Percentiles rank a stretch among this genome's conserved stretches.
These are phyloP conservation scores for Rhynchospora pubera DNA, from an alignment of 176 grass and related monocot species.

Conservation along the genomic window DNA sequence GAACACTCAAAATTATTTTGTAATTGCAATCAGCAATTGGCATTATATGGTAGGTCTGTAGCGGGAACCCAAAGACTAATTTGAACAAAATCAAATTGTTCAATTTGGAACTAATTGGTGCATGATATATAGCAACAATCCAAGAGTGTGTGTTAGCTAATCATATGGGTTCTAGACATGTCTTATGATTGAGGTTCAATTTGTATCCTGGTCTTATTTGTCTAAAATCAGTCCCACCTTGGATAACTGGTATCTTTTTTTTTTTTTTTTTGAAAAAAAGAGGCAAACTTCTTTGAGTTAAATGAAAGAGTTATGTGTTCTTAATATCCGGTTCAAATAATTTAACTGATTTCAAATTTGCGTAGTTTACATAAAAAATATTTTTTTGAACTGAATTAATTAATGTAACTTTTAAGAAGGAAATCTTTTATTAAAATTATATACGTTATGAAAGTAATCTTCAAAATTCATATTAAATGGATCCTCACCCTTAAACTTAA, in stretches of 20 bases:
- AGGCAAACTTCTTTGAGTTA: not conserved
- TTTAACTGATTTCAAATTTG: no score
- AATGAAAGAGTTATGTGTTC: no score
- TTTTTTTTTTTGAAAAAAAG: no score
- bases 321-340: no score
- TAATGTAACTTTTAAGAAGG: not conserved
- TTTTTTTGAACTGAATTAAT: not conserved
- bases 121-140: not conserved
- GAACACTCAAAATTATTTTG: not conserved
- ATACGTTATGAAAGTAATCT: no score
- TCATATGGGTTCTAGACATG: not conserved
- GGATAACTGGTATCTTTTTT: not conserved
- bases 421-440: not conserved
- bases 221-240: not conserved
- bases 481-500: not conserved
- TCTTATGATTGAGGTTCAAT: not conserved
- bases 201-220: not conserved
- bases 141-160: not conserved
- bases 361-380: not conserved
- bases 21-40: not conserved
- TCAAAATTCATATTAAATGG: not conserved
- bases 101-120: not conserved
- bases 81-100: not conserved
- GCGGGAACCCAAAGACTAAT: not conserved
- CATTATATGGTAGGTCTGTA: not conserved